Base-by-base conservation (phyloP, 257 asterid genomes). In the Misopates orontium region DNA sequence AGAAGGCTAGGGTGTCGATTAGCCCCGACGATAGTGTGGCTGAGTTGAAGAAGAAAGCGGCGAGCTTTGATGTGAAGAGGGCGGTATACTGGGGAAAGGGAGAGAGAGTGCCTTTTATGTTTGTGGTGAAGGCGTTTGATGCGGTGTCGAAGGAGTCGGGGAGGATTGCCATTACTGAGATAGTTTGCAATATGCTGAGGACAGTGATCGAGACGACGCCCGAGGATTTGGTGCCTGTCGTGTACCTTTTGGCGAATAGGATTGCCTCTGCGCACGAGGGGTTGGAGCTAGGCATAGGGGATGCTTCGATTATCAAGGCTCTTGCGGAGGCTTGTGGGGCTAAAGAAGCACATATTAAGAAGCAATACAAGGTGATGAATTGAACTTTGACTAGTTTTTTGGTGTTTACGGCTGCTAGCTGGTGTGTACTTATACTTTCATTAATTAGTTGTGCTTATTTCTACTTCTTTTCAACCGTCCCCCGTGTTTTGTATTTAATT, bases 241-340 rank as follows among this genome's bases (percentile, higher is more conserved):
- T 94, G 31, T 90, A 94, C 78, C 89, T 94, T 62, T 70, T 80
- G 72, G 91, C 85, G 0, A 88, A 85, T 69, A 83, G 82, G 79
- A 83, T 90, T 68, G 96, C 95, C 12, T 73, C 97, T 10, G 95
- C 92, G 4, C 97, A 90, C 23, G 96, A 94, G 61, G 97, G 98
- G 28, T 62, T 90, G 82, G 96, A 94, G 83, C 98, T 94, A 40
- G 99, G 99, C 24, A 77, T 94, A 64, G 98, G 99, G 44, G 98
- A 88, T 58, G 79, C 89, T 71, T 85, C 91, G 8, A 84, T 90
- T 65, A 79, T 86, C 66, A 88, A 88, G 80, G 96, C 96, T 16
- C 96, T 94, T 70, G 95, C 98, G 0, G 95, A 86, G 80, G 96
- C 99, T 59, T 94, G 89, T 71, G 99, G 99, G 24, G 69, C 91